These are phyloP conservation scores for Leccinum solheimii DNA, from an alignment of 1,284 basidiomycete genomes.

Conservation along the genomic window DNA sequence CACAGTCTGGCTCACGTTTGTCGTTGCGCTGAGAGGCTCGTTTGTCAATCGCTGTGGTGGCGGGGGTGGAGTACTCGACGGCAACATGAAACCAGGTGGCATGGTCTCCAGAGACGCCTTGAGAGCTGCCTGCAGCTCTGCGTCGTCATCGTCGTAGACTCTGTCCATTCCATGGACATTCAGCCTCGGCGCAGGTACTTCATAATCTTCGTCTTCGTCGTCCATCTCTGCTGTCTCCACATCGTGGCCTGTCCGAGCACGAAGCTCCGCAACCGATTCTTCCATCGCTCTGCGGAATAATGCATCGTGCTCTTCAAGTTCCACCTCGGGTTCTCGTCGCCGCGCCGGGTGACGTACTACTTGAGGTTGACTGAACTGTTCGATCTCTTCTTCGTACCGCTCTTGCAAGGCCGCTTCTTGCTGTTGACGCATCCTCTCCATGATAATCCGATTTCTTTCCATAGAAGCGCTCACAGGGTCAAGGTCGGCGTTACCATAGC, in stretches of 20 bases:
- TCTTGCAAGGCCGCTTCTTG: constrained; percentile 70
- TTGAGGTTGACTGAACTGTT: constrained; percentile 25
- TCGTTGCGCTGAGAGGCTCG: constrained; percentile 17
- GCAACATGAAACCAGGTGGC: constrained; percentile 53
- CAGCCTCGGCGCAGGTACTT: constrained; percentile 1
- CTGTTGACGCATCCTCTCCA: constrained; percentile 65
- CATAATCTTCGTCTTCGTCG: constrained; percentile 37
- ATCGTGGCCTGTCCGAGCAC: constrained; percentile 16
- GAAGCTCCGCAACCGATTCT: constrained; percentile 48
- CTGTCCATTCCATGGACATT: constrained; percentile 24
- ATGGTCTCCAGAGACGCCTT: constrained; percentile 75
- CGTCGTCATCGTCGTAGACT: constrained; percentile 86
- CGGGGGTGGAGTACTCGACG: constrained; percentile 35
- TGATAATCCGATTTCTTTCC: constrained; percentile 59
- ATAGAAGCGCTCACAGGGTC: constrained; percentile 69
- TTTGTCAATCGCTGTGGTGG: constrained; percentile 21
- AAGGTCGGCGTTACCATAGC: constrained; percentile 35
- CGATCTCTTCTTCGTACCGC: constrained; percentile 49
- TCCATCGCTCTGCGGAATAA: constrained; percentile 63
- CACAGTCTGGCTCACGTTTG: constrained; percentile 6
- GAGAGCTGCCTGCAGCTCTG: constrained; percentile 81
- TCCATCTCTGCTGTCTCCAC: constrained; percentile 17
- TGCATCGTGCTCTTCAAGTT: constrained; percentile 54
- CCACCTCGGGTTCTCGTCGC: constrained; percentile 29
- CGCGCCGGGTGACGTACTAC: constrained; percentile 11